Evolutionary conservation across 257 asterid genomes (phyloP), one percentile per base, ranked within the genome.

Genomic region (Solanum lycopersicoides): DNA sequence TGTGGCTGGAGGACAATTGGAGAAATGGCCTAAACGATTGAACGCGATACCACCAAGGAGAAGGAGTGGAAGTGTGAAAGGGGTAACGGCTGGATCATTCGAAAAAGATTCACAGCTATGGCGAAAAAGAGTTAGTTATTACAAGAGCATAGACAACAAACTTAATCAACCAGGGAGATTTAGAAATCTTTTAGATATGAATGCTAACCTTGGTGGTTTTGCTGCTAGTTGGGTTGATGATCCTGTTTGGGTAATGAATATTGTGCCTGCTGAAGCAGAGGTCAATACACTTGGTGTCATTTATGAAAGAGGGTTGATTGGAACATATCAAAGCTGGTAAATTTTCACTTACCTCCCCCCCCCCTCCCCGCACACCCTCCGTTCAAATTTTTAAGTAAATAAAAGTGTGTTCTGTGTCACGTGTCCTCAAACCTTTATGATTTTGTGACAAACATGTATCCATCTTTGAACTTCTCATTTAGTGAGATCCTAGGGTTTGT

Each of bases 11-110:
- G 98, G 98, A 12, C 65, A 66, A 69, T 84, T 95, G 39, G 92
- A 89, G 50, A 96, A 96, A 28, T 96, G 99, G 98, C 98, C 98
- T 0, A 87, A 87, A 66, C 89, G 98, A 73, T 86, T 93, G 30
- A 89, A 82, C 1, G 90, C 95, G 1, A 32, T 93, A 15, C 98
- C 98, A 44, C 98, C 98, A 2, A 89, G 98, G 92, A 92, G 95
- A 32, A 91, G 92, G 8, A 74, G 85, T n/a, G 98, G 94, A n/a
- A 88, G 93, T 9, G 85, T 95, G 18, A 59, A 82, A 7, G 96
- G 96, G 35, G 90, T 95, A 0, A 91, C 91, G 3, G 76, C 91
- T 4, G 92, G 90, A 44, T 79, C 34, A 1, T 96, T 93, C 82
- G 86, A 83, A 63, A 86, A 92, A 39, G 93, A 95, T 80, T 86